Percentiles rank a stretch among this genome's conserved stretches.
Evolutionary conservation across 495 filamentous ascomycete genomes (phyloP).

Genomic region (Letharia columbiana): DNA sequence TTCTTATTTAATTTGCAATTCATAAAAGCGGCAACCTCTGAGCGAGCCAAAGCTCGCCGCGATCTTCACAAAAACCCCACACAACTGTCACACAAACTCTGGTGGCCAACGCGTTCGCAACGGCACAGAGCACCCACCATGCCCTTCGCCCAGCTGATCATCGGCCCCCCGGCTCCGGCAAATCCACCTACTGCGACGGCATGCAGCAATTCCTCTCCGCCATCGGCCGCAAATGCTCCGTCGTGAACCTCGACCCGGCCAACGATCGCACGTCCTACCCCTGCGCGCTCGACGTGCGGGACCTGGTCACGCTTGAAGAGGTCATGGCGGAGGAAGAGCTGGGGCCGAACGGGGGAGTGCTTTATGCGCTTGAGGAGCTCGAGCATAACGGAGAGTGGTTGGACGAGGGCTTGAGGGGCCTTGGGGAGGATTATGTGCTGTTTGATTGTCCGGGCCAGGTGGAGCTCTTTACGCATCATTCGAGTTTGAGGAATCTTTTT

Average conservation of each 20-base stretch:
- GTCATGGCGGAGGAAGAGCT: slow-evolving; percentile 89
- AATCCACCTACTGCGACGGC: slow-evolving; percentile 96
- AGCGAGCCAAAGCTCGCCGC: too few relatives aligned
- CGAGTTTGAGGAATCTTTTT: slow-evolving; percentile 79
- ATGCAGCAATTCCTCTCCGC: slow-evolving; percentile 97
- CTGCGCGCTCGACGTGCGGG: slow-evolving; percentile 83
- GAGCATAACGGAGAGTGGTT: slow-evolving; percentile 89
- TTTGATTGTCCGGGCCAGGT: slow-evolving; percentile 98
- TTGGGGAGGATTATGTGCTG: slow-evolving; percentile 84
- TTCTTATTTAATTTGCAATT: too few relatives aligned
- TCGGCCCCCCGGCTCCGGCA: slow-evolving; percentile 92
- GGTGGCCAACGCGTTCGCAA: not conserved
- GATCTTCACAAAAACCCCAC: too few relatives aligned
- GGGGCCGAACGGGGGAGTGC: slow-evolving; percentile 82
- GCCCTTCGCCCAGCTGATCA: slow-evolving; percentile 69
- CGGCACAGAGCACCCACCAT: slow-evolving; percentile 28
- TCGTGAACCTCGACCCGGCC: slow-evolving; percentile 94
- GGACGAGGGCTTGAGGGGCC: slow-evolving; percentile 62
- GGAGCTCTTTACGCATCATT: slow-evolving; percentile 92
- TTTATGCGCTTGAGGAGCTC: slow-evolving; percentile 93
- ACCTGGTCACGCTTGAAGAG: slow-evolving; percentile 81
- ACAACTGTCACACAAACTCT: too few relatives aligned
- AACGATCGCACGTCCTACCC: slow-evolving; percentile 73
- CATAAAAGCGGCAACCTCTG: too few relatives aligned
- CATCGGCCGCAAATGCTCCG: slow-evolving; percentile 86